Evolutionary conservation across 331 rosid genomes (phyloP).

Genomic region (Quercus phellos): DNA sequence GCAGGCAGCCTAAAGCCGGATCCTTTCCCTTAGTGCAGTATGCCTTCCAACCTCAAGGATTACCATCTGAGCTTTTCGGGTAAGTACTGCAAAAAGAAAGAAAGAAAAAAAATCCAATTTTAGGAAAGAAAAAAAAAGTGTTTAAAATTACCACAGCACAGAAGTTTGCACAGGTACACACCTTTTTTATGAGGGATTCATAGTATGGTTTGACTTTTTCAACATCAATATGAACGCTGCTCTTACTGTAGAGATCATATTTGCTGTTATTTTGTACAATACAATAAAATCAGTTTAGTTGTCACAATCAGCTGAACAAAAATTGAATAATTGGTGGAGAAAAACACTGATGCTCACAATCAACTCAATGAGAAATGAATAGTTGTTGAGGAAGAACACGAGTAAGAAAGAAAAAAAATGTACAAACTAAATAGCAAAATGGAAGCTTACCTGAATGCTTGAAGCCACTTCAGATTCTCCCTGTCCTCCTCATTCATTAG

Average conservation of each 20-base stretch:
- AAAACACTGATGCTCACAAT: no score
- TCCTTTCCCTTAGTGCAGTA: background rate
- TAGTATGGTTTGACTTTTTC: constrained; percentile 56
- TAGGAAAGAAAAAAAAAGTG: background rate
- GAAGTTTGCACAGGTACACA: background rate
- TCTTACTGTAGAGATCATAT: constrained; percentile 58
- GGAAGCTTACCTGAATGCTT: constrained; percentile 40
- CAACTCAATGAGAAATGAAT: no score
- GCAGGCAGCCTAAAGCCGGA: background rate
- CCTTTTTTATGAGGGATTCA: constrained; percentile 48
- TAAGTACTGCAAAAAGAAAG: constrained; percentile 28
- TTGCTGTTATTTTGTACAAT: constrained; percentile 24
- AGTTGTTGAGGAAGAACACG: no score
- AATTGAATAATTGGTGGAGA: background rate
- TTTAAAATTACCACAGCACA: background rate
- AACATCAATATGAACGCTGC: constrained; percentile 39
- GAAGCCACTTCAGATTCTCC: constrained; percentile 51
- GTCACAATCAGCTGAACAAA: background rate
- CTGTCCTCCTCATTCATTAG: constrained; percentile 49
- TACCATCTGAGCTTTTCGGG: constrained; percentile 43
- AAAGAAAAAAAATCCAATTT: background rate
- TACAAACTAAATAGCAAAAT: background rate
- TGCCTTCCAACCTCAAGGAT: background rate
- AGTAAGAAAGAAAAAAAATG: no score
- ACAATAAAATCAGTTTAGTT: background rate